These are phyloP conservation scores for Eucalyptus marginata DNA, from an alignment of 345 rosid species.

Conservation along the genomic window DNA sequence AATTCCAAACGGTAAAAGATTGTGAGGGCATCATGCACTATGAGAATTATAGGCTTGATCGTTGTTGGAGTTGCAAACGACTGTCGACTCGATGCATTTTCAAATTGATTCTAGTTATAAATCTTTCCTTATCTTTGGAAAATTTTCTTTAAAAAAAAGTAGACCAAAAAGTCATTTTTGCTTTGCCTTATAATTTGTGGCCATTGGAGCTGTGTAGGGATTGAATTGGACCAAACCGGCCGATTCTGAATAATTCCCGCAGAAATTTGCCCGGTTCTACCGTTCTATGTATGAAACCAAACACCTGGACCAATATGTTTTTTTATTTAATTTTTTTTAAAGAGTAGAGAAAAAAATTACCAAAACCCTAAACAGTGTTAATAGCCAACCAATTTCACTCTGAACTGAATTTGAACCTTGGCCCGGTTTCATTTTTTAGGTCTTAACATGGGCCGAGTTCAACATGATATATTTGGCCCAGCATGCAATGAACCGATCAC, in stretches of 20 bases:
- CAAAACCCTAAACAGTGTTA: not conserved
- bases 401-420: too few species aligned
- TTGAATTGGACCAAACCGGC: rapidly evolving
- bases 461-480: not conserved
- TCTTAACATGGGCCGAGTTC: not conserved
- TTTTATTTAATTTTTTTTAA: too few species aligned
- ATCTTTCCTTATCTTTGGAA: not conserved
- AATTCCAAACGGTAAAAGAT: not conserved
- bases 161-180: rapidly evolving
- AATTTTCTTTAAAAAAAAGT: too few species aligned
- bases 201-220: rapidly evolving
- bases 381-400: too few species aligned
- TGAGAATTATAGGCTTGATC: not conserved
- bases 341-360: too few species aligned
- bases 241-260: rapidly evolving
- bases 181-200: not conserved
- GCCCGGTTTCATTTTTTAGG: too few species aligned
- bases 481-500: rapidly evolving
- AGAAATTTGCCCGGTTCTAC: rapidly evolving
- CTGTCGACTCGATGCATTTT: rapidly evolving
- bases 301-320: too few species aligned
- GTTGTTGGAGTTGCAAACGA: not conserved
- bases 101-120: not conserved
- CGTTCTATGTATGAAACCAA: not conserved
- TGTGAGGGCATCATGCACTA: not conserved